Evolutionary conservation across 495 filamentous ascomycete species (phyloP), one percentile per base, ranked within the genome.

Genomic region (Immersiella caudata): DNA sequence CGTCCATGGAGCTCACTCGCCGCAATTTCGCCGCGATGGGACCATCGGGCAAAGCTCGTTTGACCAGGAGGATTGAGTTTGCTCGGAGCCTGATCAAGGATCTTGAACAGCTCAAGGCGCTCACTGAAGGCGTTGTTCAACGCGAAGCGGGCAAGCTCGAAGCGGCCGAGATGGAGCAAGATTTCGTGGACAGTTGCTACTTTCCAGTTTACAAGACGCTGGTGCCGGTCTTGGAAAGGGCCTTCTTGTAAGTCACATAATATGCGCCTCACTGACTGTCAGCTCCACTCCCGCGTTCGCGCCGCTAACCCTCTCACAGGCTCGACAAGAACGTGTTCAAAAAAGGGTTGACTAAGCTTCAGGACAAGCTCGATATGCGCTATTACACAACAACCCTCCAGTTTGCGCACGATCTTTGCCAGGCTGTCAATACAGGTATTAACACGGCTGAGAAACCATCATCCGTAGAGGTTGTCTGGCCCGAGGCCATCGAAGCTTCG

Each of bases 11-110:
- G 78, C 90, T 99, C 70, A 96, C 93, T 1, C 85, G 95, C 33
- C 87, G 96, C 64, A 92, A 98, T 73, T 99, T 95, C 79, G 89
- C 90, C 7, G 89, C 90, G 22, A 94, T 97, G 92, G 95, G 95
- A 36, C 89, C 89, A 25, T 87, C 88, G 56, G 95, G 95, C 27
- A 86, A 89, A 67, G 86, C 90, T 35, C 88, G 92, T 64, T 82
- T 99, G 24, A 81, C 88, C 62, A 85, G 92, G 57, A 88, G 95
- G 56, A 92, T 96, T 71, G 93, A 97, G 63, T 98, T 98, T 77
- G 92, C 91, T 14, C 84, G 91, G 65, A 81, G 80, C 36, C 83
- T 98, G 49, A 83, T 91, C 67, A 79, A 86, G 22, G 92, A 98
- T 74, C 84, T 98, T 40, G 89, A 89, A 64, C 85, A 87, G 66